Conservation (phyloP, 345 rosid species). For the Acer saccharum region DNA sequence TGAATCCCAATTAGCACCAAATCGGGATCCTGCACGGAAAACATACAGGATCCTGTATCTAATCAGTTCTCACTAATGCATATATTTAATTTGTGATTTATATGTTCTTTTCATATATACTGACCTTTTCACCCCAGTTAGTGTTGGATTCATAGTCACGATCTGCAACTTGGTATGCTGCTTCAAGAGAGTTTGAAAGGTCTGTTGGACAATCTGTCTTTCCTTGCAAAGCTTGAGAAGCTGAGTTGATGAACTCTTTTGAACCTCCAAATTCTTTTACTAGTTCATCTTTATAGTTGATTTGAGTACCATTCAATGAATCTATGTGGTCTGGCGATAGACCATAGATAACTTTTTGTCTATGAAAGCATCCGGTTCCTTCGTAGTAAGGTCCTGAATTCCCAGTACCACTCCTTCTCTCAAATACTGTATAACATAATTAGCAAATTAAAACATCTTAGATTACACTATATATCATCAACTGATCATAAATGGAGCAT, state of each 20-base stretch:
- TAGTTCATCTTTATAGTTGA: background rate
- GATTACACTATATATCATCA: too few species aligned
- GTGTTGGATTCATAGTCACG: conserved; percentile 50
- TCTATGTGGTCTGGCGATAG: conserved; percentile 30
- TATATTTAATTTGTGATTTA: too few species aligned
- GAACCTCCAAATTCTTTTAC: conserved; percentile 48
- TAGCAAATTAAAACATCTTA: background rate
- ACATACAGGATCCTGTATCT: too few species aligned
- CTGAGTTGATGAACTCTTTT: conserved; percentile 41
- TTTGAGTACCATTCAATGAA: too few species aligned
- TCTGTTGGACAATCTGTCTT: conserved; percentile 11
- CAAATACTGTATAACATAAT: conserved; percentile 17
- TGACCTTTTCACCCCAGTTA: conserved; percentile 55
- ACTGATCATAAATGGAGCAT: too few species aligned
- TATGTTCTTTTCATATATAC: background rate
- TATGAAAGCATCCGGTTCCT: conserved; percentile 68
- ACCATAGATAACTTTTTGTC: conserved; percentile 67
- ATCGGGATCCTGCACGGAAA: too few species aligned
- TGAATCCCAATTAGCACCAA: too few species aligned
- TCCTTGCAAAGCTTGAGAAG: conserved; percentile 43
- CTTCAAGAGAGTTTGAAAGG: conserved; percentile 30
- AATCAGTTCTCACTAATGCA: too few species aligned
- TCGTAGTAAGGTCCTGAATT: conserved; percentile 53
- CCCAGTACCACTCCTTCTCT: conserved; percentile 49
- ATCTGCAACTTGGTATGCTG: conserved; percentile 42